A percentile compares a stretch with the other conserved stretches of the same genome.
phyloP scores from a whole-genome alignment of 495 filamentous ascomycete species.

The Pyrenula aspistea region DNA sequence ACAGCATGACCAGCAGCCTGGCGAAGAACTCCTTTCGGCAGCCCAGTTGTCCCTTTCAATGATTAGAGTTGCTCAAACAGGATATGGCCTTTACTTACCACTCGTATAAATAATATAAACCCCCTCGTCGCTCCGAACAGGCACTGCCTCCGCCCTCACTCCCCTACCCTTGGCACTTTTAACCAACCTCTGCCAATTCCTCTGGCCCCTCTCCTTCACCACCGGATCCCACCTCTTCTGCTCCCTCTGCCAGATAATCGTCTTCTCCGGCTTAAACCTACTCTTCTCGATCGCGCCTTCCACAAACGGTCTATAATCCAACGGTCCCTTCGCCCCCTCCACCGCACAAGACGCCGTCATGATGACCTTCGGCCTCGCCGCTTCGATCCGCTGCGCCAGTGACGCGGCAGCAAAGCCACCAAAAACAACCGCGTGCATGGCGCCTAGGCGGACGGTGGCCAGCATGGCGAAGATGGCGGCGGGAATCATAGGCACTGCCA shows the following conservation, averaged over 20 bases:
- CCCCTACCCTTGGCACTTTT: slow-evolving; percentile 52
- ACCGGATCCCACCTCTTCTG: slow-evolving; percentile 61
- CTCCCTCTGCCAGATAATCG: slow-evolving; percentile 70
- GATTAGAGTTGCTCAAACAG: neutral
- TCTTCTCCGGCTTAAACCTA: slow-evolving; percentile 48
- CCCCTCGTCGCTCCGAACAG: slow-evolving; percentile 62
- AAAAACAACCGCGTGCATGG: slow-evolving; percentile 86
- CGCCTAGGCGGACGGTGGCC: slow-evolving; percentile 69
- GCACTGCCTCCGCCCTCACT: slow-evolving; percentile 56
- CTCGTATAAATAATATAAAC: slow-evolving; percentile 89
- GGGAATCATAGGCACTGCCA: slow-evolving; percentile 91
- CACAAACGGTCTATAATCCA: slow-evolving; percentile 59
- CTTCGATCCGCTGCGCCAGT: slow-evolving; percentile 81
- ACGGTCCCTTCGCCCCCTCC: slow-evolving; percentile 68
- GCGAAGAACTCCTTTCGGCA: slow-evolving; percentile 79
- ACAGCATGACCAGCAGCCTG: slow-evolving; percentile 83
- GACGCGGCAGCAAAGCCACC: slow-evolving; percentile 77
- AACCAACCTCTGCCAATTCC: slow-evolving; percentile 68
- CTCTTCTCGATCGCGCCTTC: slow-evolving; percentile 51
- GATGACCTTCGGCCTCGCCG: slow-evolving; percentile 59
- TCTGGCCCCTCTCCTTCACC: slow-evolving; percentile 49
- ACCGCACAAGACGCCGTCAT: slow-evolving; percentile 89
- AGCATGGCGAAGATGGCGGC: slow-evolving; percentile 75
- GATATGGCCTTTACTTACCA: slow-evolving; percentile 21
- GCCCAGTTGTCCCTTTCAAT: slow-evolving; percentile 59